These are phyloP conservation scores for Naumovozyma dairenensis DNA, from an alignment of 805 yeast species.

Conservation along the genomic window DNA sequence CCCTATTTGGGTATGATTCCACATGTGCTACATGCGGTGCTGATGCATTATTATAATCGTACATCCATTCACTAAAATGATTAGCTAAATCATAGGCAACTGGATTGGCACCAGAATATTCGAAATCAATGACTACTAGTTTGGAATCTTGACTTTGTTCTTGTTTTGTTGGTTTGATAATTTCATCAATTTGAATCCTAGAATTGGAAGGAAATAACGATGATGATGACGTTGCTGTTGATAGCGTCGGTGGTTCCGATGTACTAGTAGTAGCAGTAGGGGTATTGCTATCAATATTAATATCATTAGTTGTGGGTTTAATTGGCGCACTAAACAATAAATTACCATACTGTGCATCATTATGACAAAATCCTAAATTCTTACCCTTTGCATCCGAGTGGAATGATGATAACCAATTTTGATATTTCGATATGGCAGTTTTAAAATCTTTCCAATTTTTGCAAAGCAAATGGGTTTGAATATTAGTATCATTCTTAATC, in stretches of 20 bases:
- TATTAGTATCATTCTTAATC: constrained; percentile 26
- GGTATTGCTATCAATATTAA: background rate
- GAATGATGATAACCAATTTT: constrained; percentile 48
- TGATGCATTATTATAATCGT: constrained; percentile 53
- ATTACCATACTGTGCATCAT: constrained; percentile 95
- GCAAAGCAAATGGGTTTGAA: constrained; percentile 32
- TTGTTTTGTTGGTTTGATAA: constrained; percentile 30
- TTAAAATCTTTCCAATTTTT: constrained; percentile 41
- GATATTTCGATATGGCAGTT: constrained; percentile 40
- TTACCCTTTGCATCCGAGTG: constrained; percentile 21
- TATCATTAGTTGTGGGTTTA: constrained; percentile 1
- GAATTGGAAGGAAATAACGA: constrained; percentile 25
- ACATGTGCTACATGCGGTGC: constrained; percentile 40
- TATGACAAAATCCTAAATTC: constrained; percentile 73
- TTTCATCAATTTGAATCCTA: constrained; percentile 22
- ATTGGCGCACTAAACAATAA: constrained; percentile 56
- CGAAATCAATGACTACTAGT: constrained; percentile 91
- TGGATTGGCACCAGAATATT: constrained; percentile 83
- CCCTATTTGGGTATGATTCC: constrained; percentile 53
- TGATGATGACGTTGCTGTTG: constrained; percentile 13
- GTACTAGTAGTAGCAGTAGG: background rate
- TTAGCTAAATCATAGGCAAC: constrained; percentile 88
- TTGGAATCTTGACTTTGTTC: constrained; percentile 50
- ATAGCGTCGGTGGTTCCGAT: constrained; percentile 5
- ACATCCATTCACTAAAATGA: constrained; percentile 97